These are phyloP conservation scores for Hyaloperonospora arabidopsidis DNA, from an alignment of 352 stramenopile species.

Conservation along the genomic window DNA sequence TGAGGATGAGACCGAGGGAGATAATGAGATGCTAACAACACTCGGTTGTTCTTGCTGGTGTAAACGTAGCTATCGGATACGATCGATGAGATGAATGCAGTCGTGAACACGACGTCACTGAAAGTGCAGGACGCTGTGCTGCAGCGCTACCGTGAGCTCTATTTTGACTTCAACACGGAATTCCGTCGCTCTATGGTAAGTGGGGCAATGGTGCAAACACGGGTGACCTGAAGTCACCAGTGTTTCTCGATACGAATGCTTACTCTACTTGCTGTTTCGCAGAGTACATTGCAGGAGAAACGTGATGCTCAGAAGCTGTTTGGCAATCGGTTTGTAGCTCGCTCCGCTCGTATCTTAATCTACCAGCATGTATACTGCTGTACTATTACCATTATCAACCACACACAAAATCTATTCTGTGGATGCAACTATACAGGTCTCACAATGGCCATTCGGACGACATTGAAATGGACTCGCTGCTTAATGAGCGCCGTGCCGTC, in stretches of 20 bases:
- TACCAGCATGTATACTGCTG: too few relatives aligned
- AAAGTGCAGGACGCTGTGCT: constrained; percentile 85
- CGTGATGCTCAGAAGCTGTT: constrained; percentile 77
- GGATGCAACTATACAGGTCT: constrained; percentile 17
- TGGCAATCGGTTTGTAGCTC: constrained; percentile 47
- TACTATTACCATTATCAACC: too few relatives aligned
- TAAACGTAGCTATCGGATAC: constrained; percentile 58
- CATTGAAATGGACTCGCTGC: constrained; percentile 63
- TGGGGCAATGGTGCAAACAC: not conserved
- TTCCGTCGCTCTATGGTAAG: constrained; percentile 86
- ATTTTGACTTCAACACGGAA: constrained; percentile 94
- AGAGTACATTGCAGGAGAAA: constrained; percentile 79
- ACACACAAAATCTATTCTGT: too few relatives aligned
- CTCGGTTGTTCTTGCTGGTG: constrained; percentile 1
- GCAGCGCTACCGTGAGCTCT: constrained; percentile 92
- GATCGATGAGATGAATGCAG: constrained; percentile 82
- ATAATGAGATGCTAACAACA: not conserved
- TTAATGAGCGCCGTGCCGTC: constrained; percentile 73
- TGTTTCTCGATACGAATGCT: not conserved
- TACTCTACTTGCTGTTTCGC: constrained; percentile 2
- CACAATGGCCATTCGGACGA: constrained; percentile 48
- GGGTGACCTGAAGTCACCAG: not conserved
- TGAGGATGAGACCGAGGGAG: not conserved
- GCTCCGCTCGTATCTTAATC: not conserved
- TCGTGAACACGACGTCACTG: constrained; percentile 54